Evolutionary conservation across 345 rosid genomes (phyloP), one percentile per base, ranked within the genome.

Genomic region (Raphanus sativus): DNA sequence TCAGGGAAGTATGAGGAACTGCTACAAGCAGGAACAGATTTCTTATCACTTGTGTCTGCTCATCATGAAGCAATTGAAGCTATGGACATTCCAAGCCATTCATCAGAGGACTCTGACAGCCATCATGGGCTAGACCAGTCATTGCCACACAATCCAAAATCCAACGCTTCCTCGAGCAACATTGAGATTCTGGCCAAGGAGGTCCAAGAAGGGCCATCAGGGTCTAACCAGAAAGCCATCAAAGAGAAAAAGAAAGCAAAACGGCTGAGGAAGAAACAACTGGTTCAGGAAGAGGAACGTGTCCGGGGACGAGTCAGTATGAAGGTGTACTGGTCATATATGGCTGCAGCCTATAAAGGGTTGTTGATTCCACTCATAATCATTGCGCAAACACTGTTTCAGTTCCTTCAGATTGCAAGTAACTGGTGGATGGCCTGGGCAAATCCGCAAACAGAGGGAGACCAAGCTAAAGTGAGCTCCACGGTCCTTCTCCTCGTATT

Each of bases 371-470:
- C 99, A 5, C 93, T 88, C 34, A 95, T 95, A 62, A 88, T 95
- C 70, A 71, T 95, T 34, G 97, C 98, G 40, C 99, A 95, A 79
- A 79, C 84, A 67, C 73, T 89, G 75, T 95, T 95, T 79, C 99
- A 95, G 61, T 92, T 92, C 83, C 99, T 95, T 77, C 99, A 95
- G 86, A 95, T 95, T 78, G 94, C 97, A 80, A 89, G 99, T 84
- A 95, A 86, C 82, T 95, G 99, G 99, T 95, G 99, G 99, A 95
- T 95, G 99, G 99, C 99, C 67, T 95, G 99, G 99, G 98, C 97
- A 45, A 95, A 92, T 83, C 99, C 99, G 69, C 99, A 92, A 81
- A 90, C 92, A 11, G 96, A 87, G 87, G 99, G 97, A 62, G 99
- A 87, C 68, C 82, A 82, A 67, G 85, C 99, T 30, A 95, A 88